These are phyloP conservation scores for Urochloa ruziziensis DNA, from an alignment of 176 grass and related monocot species.

Conservation along the genomic window DNA sequence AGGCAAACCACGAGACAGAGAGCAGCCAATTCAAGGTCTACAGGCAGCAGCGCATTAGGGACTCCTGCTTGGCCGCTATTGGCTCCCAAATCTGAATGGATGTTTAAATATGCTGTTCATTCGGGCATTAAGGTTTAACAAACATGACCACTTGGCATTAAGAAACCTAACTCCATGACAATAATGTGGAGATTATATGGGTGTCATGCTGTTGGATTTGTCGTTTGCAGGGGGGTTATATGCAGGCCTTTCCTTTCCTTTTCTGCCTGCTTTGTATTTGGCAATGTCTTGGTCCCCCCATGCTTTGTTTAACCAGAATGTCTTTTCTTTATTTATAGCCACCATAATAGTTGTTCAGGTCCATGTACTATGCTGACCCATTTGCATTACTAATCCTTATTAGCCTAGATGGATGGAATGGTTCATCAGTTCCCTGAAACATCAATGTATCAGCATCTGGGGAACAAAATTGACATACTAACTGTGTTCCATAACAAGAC, in stretches of 20 bases:
- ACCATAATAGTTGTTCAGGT: conserved; percentile 34
- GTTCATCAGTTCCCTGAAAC: conserved; percentile 30
- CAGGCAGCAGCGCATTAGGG: conserved; percentile 33
- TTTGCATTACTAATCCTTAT: conserved; percentile 10
- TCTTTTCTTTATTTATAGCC: conserved; percentile 27
- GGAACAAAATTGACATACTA: conserved; percentile 34
- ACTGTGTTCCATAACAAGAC: conserved; percentile 20
- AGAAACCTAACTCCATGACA: conserved; percentile 15
- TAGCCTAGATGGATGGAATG: conserved; percentile 29
- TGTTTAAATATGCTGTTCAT: conserved; percentile 7
- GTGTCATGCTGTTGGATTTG: conserved; percentile 38
- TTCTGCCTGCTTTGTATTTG: conserved; percentile 27
- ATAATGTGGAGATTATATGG: conserved; percentile 32
- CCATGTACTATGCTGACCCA: conserved; percentile 16
- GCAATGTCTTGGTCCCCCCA: conserved; percentile 42
- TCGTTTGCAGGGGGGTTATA: conserved; percentile 23
- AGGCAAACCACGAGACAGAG: conserved; percentile 40
- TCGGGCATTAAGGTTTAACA: not conserved
- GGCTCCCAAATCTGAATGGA: conserved; percentile 26
- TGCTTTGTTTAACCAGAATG: conserved; percentile 25
- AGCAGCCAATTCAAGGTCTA: conserved; percentile 36
- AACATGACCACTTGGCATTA: conserved; percentile 40
- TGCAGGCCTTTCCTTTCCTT: conserved; percentile 15
- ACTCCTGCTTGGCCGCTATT: conserved; percentile 25
- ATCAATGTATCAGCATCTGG: conserved; percentile 37